A percentile compares a stretch with the other conserved stretches of the same genome.
phyloP scores from a whole-genome alignment of 2,329 filamentous ascomycete species.

The Hypoxylon sp. region DNA sequence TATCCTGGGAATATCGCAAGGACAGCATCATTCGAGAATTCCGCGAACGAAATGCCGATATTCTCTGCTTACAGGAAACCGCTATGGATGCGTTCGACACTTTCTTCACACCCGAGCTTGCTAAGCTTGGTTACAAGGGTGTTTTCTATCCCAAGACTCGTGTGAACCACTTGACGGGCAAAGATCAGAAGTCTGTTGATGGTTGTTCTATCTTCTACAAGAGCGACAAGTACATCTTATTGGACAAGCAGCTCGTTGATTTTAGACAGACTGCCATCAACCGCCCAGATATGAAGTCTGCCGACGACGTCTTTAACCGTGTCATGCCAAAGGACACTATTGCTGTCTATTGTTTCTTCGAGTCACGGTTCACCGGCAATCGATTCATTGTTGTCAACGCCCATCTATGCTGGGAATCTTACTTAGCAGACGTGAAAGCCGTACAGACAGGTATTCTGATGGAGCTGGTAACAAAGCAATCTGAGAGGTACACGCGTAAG shows the following conservation, averaged over 20 bases:
- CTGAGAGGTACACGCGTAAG: slow-evolving; percentile 86
- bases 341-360: slow-evolving; percentile 90
- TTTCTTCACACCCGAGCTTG: slow-evolving; percentile 88
- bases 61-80: slow-evolving; percentile 94
- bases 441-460: slow-evolving; percentile 96
- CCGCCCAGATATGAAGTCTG: slow-evolving; percentile 95
- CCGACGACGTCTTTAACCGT: slow-evolving; percentile 97
- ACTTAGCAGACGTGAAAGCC: slow-evolving; percentile 92
- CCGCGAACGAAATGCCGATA: slow-evolving; percentile 83
- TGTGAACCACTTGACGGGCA: slow-evolving; percentile 91
- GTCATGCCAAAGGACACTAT: slow-evolving; percentile 99
- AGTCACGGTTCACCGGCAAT: slow-evolving; percentile 91
- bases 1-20: slow-evolving; percentile 90
- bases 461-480: slow-evolving; percentile 89
- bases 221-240: slow-evolving; percentile 90
- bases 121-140: slow-evolving; percentile 91
- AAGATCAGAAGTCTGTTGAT: slow-evolving; percentile 90
- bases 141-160: slow-evolving; percentile 93
- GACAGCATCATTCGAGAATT: slow-evolving; percentile 88
- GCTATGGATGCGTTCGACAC: slow-evolving; percentile 93
- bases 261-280: slow-evolving; percentile 94
- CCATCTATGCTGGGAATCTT: slow-evolving; percentile 95
- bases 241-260: slow-evolving; percentile 95
- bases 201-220: slow-evolving; percentile 98
- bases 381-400: slow-evolving; percentile 94